These are phyloP conservation scores for Lipomyces japonicus DNA, from an alignment of 805 yeast genomes.

Conservation along the genomic window DNA sequence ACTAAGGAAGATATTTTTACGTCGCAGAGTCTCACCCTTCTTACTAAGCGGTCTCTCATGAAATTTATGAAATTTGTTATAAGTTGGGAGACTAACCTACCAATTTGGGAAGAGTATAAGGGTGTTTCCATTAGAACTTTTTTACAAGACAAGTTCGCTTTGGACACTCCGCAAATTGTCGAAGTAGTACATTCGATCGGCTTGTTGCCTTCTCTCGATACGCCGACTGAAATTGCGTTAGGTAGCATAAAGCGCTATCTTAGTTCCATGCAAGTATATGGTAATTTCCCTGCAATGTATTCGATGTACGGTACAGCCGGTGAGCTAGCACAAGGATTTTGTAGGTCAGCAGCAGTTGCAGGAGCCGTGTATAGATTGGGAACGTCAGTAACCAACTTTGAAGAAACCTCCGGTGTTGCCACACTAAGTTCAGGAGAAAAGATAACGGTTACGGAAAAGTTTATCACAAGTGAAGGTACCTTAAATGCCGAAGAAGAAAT, in stretches of 20 bases:
- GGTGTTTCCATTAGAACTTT: conserved; percentile 57
- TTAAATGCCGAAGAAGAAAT: conserved; percentile 48
- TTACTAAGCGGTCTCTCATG: conserved; percentile 82
- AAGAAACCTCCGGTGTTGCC: conserved; percentile 64
- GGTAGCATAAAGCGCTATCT: conserved; percentile 79
- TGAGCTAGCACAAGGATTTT: conserved; percentile 92
- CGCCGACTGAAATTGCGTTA: conserved; percentile 70
- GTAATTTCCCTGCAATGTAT: conserved; percentile 86
- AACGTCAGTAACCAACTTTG: conserved; percentile 61
- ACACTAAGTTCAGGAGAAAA: conserved; percentile 58
- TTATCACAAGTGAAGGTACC: conserved; percentile 51
- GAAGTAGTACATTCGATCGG: conserved; percentile 88
- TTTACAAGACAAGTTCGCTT: conserved; percentile 59
- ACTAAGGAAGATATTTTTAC: conserved; percentile 93
- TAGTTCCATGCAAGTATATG: conserved; percentile 83
- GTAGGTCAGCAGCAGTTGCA: conserved; percentile 96
- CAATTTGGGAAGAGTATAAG: conserved; percentile 54
- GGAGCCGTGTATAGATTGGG: conserved; percentile 89
- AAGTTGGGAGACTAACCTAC: conserved; percentile 58
- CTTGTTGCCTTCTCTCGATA: conserved; percentile 57
- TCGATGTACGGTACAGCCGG: conserved; percentile 96
- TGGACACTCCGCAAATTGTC: conserved; percentile 68
- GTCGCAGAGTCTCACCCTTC: conserved; percentile 69
- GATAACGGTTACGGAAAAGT: conserved; percentile 72
- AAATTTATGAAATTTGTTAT: conserved; percentile 84